Conservation (phyloP, 805 yeast species). For the Saccharomycopsis malanga region DNA sequence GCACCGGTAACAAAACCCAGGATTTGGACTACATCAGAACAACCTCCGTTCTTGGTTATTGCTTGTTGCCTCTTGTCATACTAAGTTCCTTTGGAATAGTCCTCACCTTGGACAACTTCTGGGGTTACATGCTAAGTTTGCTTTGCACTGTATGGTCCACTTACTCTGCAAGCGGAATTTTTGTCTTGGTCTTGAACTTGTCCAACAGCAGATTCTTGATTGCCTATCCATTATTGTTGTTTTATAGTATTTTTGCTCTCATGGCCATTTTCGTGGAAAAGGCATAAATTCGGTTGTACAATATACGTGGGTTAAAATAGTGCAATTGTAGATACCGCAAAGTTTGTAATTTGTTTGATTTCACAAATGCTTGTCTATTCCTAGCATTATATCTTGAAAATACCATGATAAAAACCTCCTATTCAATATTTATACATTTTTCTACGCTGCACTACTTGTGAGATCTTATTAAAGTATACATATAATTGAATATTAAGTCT, state of each 20-base stretch:
- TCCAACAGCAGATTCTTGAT: slow-evolving; percentile 82
- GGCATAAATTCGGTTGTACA: slow-evolving; percentile 12
- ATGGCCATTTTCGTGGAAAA: slow-evolving; percentile 79
- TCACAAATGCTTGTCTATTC: too few species aligned
- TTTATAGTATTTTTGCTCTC: slow-evolving; percentile 88
- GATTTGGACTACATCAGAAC: slow-evolving; percentile 52
- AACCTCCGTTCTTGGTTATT: slow-evolving; percentile 89
- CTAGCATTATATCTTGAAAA: too few species aligned
- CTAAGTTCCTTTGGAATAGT: slow-evolving; percentile 67
- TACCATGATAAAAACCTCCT: too few species aligned
- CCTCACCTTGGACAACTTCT: slow-evolving; percentile 56
- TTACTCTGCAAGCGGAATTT: slow-evolving; percentile 85
- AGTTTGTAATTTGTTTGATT: too few species aligned
- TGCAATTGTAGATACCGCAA: too few species aligned
- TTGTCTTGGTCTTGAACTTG: slow-evolving; percentile 75
- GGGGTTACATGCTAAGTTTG: slow-evolving; percentile 66
- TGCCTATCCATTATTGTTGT: slow-evolving; percentile 88
- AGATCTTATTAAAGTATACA: too few species aligned
- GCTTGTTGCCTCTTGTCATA: slow-evolving; percentile 81
- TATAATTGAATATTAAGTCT: too few species aligned
- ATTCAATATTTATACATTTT: too few species aligned
- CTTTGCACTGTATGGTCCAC: slow-evolving; percentile 85
- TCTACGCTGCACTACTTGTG: too few species aligned
- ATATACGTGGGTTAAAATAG: too few species aligned
- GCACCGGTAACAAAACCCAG: slow-evolving; percentile 9